phyloP scores from a whole-genome alignment of 371 early-diverging fungal species.

The Syncephalastrum sp. region DNA sequence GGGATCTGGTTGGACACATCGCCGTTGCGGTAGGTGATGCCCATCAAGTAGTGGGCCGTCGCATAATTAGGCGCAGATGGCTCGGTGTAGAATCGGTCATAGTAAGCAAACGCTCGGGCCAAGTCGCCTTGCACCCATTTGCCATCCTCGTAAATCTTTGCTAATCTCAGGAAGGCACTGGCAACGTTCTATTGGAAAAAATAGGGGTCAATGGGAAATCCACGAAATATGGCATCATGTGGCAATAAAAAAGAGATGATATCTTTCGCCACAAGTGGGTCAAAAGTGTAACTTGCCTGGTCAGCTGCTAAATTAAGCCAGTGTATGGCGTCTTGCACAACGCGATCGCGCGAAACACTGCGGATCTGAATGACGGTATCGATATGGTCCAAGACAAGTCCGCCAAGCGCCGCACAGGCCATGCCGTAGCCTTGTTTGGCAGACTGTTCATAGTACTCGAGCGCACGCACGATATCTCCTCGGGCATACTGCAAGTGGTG shows the following conservation, averaged over 20 bases:
- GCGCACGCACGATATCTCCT: slow-evolving; percentile 5
- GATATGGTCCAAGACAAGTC: slow-evolving; percentile 11
- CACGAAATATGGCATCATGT: no score
- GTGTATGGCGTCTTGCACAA: slow-evolving; percentile 5
- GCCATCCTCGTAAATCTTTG: slow-evolving; percentile 22
- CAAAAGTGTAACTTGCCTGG: slow-evolving; percentile 8
- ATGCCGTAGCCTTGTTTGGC: slow-evolving; percentile 13
- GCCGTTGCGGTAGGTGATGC: slow-evolving; percentile 19
- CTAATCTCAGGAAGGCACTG: slow-evolving; percentile 22
- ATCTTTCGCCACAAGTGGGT: slow-evolving; percentile 3
- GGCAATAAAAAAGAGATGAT: slow-evolving; percentile 1
- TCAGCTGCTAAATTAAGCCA: slow-evolving; percentile 18
- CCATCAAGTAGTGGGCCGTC: slow-evolving; percentile 25
- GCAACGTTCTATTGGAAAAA: slow-evolving; percentile 12
- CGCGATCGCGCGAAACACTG: background rate
- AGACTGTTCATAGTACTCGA: slow-evolving; percentile 14
- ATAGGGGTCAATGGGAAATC: no score
- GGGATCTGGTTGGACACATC: slow-evolving; percentile 9
- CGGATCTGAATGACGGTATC: background rate
- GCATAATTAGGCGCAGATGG: slow-evolving; percentile 9
- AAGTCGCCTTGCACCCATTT: slow-evolving; percentile 12
- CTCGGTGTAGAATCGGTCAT: slow-evolving; percentile 7
- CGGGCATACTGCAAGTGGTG: slow-evolving; percentile 7
- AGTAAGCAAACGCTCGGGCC: slow-evolving; percentile 18
- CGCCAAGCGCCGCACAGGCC: slow-evolving; percentile 12